Base-by-base conservation (phyloP, 2,329 filamentous ascomycete species). In the Sporothrix mexicana region DNA sequence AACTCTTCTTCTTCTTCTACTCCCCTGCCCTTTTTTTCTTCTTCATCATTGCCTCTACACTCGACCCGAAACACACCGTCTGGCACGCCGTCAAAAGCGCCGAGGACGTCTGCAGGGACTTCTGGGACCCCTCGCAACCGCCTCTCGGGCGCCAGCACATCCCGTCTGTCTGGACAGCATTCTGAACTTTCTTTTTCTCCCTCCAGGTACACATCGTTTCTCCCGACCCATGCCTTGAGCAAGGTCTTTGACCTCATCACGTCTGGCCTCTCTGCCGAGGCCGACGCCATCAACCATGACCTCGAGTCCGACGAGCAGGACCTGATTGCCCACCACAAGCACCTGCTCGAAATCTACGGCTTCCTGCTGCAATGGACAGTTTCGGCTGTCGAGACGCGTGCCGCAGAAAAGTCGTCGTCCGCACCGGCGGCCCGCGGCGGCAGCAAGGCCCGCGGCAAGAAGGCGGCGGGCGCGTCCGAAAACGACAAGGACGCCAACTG, bases 281-380 rank as follows among this genome's bases (percentile, higher is more conserved):
- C 94, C 76, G 95, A 98, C 78, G 88, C 91, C 73, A 90, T 95
- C 66, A 89, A 97, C 81, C 88, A 92, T 80, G 95, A 98, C 79
- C 88, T 97, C 80, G 95, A 98, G 79, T 91, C 90, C 59, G 95
- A 98, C 81, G 95, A 98, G 79, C 94, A 97, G 81, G 94, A 97
- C 78, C 87, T 92, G 9, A 85, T 97, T 64, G 87, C 91, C 53
- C 91, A 97, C 78, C 95, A 99, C 84, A 98, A 97, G 82, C 90
- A 93, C 76, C 86, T 98, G 1, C 88, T 99, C 76, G 96, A 99
- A 80, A 93, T 97, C 79, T 98, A 97, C 80, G 95, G 92, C 47
- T 99, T 97, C 79, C 85, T 99, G 12, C 84, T 99, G 67, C 95
- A 98, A 81, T 99, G 96, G 97, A 93, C 94, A 7, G 92, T 98